Conservation (phyloP, 2,329 filamentous ascomycete genomes). For the Colletotrichum musicola region DNA sequence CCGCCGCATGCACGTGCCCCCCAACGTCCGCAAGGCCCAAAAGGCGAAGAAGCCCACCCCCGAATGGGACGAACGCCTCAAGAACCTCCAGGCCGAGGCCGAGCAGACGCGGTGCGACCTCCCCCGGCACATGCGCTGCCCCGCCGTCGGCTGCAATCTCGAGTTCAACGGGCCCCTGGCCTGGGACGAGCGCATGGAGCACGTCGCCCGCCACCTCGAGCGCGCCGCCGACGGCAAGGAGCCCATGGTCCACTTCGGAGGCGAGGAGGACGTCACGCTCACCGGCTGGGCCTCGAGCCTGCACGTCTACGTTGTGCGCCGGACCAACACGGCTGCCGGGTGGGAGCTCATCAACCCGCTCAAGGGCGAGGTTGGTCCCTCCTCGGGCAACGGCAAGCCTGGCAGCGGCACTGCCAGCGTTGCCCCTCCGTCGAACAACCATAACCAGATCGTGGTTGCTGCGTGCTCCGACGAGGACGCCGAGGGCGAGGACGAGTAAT, state of each 20-base stretch:
- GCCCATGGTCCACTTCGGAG: conserved; percentile 53
- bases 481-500: conserved; percentile 38
- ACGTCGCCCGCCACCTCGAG: conserved; percentile 86
- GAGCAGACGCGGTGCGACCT: conserved; percentile 70
- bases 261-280: conserved; percentile 52
- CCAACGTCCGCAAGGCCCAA: conserved; percentile 54
- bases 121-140: conserved; percentile 72
- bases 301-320: conserved; percentile 53
- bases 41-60: conserved; percentile 50
- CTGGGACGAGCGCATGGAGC: conserved; percentile 90
- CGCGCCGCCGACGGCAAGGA: conserved; percentile 52
- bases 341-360: conserved; percentile 53
- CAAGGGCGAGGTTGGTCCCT: conserved; percentile 33
- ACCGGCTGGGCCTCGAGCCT: conserved; percentile 54
- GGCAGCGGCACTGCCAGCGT: conserved; percentile 16
- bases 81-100: conserved; percentile 69
- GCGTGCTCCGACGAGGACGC: conserved; percentile 36
- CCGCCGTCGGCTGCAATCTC: conserved; percentile 69
- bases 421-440: neutral
- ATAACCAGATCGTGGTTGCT: conserved; percentile 26
- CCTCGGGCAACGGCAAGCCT: conserved; percentile 37
- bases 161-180: conserved; percentile 72
- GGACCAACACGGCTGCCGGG: conserved; percentile 35
- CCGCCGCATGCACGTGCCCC: conserved; percentile 82
- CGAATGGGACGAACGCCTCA: conserved; percentile 67